A percentile compares a stretch with the other conserved stretches of the same genome.
Evolutionary conservation across 2,329 filamentous ascomycete genomes (phyloP).

Genomic region (Mollisiaceae sp.): DNA sequence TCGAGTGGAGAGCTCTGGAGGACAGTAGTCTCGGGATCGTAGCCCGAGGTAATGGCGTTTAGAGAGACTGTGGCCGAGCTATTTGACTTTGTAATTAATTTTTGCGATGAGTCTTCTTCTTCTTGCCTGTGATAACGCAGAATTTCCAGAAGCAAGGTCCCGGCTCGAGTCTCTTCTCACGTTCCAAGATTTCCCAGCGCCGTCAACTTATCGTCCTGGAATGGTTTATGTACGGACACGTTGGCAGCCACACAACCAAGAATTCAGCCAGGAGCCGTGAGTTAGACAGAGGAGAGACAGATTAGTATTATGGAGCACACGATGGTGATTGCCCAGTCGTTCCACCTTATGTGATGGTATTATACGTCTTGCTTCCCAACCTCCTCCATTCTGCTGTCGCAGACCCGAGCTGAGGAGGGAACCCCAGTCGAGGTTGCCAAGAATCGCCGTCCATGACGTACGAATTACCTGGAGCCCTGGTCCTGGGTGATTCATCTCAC

Average conservation of each 20-base stretch:
- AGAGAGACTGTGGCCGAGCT: neutral
- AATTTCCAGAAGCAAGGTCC: constrained; percentile 2
- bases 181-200: constrained; percentile 3
- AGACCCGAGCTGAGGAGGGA: neutral
- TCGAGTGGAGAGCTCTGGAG: too few species aligned
- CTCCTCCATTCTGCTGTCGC: neutral
- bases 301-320: neutral
- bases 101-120: neutral
- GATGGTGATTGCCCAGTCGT: neutral
- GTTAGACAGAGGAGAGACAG: constrained; percentile 12
- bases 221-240: constrained; percentile 6
- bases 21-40: neutral
- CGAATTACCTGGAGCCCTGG: too few species aligned
- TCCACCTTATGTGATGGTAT: neutral
- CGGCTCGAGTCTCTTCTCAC: neutral
- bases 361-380: constrained; percentile 8
- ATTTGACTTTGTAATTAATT: neutral
- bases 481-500: neutral
- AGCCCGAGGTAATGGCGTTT: neutral
- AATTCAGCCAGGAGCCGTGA: neutral
- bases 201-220: too few species aligned
- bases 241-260: constrained; percentile 7
- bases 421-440: constrained; percentile 5
- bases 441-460: neutral
- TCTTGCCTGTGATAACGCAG: constrained; percentile 1